A percentile compares a stretch with the other conserved stretches of the same genome.
Evolutionary conservation across 345 rosid species (phyloP).

Genomic region (Schrenkiella parvula): DNA sequence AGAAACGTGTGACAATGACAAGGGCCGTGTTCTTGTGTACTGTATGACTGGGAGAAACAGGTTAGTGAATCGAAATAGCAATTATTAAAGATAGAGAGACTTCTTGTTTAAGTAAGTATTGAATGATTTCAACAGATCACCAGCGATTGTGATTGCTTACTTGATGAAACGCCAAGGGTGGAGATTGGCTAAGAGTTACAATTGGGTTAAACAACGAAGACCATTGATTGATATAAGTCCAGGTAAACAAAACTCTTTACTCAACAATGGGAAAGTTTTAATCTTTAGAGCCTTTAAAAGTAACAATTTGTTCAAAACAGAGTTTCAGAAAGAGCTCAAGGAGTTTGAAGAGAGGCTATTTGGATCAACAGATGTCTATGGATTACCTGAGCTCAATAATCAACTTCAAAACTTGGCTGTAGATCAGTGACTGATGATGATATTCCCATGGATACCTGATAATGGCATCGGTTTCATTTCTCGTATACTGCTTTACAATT

Average conservation of each 20-base stretch:
- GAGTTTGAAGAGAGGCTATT: not conserved
- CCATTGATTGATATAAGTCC: not conserved
- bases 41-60: slow-evolving; percentile 11
- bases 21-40: slow-evolving; percentile 12
- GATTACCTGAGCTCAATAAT: not conserved
- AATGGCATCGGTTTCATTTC: not conserved
- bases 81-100: not conserved
- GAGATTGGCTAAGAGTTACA: not conserved
- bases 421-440: not conserved
- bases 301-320: not conserved
- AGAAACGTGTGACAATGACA: not conserved
- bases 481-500: not conserved
- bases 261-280: too few relatives aligned
- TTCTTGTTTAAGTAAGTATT: not conserved
- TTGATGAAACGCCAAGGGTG: not conserved
- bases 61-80: not conserved
- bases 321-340: not conserved
- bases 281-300: not conserved
- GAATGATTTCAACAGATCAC: not conserved
- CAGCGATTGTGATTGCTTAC: not conserved
- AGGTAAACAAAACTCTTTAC: not conserved
- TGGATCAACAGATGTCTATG: not conserved
- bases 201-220: slow-evolving; percentile 4
- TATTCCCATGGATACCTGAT: not conserved
- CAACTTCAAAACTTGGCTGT: not conserved